These are phyloP conservation scores for Pleurozium schreberi DNA, from an alignment of 225 moss, liverwort and hornwort genomes.

Conservation along the genomic window DNA sequence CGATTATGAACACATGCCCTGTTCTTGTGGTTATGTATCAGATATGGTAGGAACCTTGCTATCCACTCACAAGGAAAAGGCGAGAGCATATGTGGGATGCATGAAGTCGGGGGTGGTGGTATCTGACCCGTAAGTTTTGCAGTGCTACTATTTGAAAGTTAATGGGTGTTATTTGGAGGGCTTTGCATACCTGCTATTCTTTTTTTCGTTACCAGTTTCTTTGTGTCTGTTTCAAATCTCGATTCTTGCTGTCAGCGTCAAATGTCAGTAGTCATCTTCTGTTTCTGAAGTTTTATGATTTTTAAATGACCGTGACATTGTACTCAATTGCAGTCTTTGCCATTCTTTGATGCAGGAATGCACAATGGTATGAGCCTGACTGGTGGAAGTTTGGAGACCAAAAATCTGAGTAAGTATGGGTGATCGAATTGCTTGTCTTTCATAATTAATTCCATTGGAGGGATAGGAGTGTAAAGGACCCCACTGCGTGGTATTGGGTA, in stretches of 20 bases:
- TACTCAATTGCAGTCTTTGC: neutral
- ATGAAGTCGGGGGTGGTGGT: slow-evolving; percentile 59
- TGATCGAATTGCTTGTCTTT: neutral
- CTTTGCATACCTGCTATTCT: neutral
- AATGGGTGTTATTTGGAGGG: neutral
- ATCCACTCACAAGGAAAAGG: slow-evolving; percentile 31
- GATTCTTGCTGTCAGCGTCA: neutral
- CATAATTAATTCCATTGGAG: neutral
- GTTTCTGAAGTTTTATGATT: neutral
- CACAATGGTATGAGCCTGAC: slow-evolving; percentile 92
- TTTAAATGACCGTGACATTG: neutral
- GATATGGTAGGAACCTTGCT: slow-evolving; percentile 34
- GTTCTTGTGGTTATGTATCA: slow-evolving; percentile 14
- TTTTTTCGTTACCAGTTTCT: neutral
- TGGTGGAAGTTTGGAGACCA: slow-evolving; percentile 99
- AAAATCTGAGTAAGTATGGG: slow-evolving; percentile 53
- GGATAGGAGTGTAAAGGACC: neutral
- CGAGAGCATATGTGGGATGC: slow-evolving; percentile 55
- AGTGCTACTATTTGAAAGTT: neutral
- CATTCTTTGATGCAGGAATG: slow-evolving; percentile 26
- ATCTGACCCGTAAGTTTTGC: slow-evolving; percentile 45
- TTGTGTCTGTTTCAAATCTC: neutral
- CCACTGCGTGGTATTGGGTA: neutral
- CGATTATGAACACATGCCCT: neutral
- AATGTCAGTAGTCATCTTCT: neutral